phyloP scores from a whole-genome alignment of 1,284 basidiomycete genomes.

The Leucoagaricus sp. region DNA sequence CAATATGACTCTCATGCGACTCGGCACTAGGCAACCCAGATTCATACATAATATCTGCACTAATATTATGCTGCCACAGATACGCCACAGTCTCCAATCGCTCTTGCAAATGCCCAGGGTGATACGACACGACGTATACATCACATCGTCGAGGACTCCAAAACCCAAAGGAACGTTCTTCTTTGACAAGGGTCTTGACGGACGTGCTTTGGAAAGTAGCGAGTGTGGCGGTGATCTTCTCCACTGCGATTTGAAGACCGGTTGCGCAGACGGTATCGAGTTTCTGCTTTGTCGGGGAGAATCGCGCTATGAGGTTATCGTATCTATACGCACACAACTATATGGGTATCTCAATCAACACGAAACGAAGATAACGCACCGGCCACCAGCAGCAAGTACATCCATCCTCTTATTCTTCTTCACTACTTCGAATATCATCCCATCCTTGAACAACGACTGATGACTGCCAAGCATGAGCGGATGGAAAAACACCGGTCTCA shows the following conservation, averaged over 20 bases:
- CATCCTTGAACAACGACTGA: slow-evolving; percentile 69
- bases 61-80: slow-evolving; percentile 82
- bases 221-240: slow-evolving; percentile 75
- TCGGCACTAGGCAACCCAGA: slow-evolving; percentile 60
- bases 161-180: slow-evolving; percentile 81
- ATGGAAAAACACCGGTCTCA: slow-evolving; percentile 62
- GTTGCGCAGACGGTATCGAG: slow-evolving; percentile 63
- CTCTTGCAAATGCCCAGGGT: slow-evolving; percentile 73
- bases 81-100: slow-evolving; percentile 77
- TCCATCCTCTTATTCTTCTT: slow-evolving; percentile 68
- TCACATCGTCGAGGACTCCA: slow-evolving; percentile 88
- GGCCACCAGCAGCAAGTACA: slow-evolving; percentile 78
- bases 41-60: slow-evolving; percentile 88
- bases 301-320: slow-evolving; percentile 69
- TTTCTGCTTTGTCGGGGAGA: slow-evolving; percentile 57
- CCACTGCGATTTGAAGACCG: slow-evolving; percentile 77
- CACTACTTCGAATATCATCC: slow-evolving; percentile 76
- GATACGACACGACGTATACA: slow-evolving; percentile 81
- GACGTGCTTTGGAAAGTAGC: slow-evolving; percentile 74
- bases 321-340: slow-evolving; percentile 50
- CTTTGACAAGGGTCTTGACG: slow-evolving; percentile 70
- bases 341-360: not conserved
- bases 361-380: slow-evolving; percentile 43
- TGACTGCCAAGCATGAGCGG: slow-evolving; percentile 72
- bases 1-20: slow-evolving; percentile 58